Base-by-base conservation (phyloP, 225 moss, liverwort and hornwort genomes). In the Asterella californica region DNA sequence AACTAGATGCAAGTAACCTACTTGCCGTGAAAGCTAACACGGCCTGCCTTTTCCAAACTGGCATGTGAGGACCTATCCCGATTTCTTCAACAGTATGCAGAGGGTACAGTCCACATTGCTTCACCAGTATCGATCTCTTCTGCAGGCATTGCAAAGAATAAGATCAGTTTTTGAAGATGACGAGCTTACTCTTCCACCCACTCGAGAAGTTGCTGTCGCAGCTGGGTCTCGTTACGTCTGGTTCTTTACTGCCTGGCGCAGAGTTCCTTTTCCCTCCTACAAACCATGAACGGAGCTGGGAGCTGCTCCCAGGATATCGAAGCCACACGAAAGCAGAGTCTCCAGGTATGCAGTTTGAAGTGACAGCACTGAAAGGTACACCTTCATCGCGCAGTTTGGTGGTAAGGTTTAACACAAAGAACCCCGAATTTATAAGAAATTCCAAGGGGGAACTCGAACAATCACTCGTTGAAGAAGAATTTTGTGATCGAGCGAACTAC, bases 101-200 rank as follows among this genome's bases (percentile, higher is more conserved):
- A 68, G 52, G 52, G 50, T 70, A 25, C 66, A 79, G 2, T n/a
- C 79, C 14, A 52, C 11, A 54, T 36, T n/a, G 15, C 50, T 37
- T 78, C 45, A 69, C 84, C 60, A 6, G 68, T 85, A 1, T 52
- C 79, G 29, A 79, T 82, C 15, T 54, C 78, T 71, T 79, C 81
- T 67, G 37, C 64, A n/a, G 30, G 62, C 77, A 19, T 9, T 77
- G 38, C 45, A 29, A 32, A 63, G 27, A 49, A 77, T 77, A 27
- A 46, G 6, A 30, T 46, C 63, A 1, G 46, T 77, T 10, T 77
- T 42, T 22, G 47, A 54, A 6, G 34, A 64, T 74, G 46, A 75
- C 30, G 52, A 64, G 77, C 22, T 54, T 59, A 61, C 50, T n/a
- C 46, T 45, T 60, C 55, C 30, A 15, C 36, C 27, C 9, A 18